Evolutionary conservation across 2,329 filamentous ascomycete genomes (phyloP).

Genomic region (Tolypocladium ophioglossoides): DNA sequence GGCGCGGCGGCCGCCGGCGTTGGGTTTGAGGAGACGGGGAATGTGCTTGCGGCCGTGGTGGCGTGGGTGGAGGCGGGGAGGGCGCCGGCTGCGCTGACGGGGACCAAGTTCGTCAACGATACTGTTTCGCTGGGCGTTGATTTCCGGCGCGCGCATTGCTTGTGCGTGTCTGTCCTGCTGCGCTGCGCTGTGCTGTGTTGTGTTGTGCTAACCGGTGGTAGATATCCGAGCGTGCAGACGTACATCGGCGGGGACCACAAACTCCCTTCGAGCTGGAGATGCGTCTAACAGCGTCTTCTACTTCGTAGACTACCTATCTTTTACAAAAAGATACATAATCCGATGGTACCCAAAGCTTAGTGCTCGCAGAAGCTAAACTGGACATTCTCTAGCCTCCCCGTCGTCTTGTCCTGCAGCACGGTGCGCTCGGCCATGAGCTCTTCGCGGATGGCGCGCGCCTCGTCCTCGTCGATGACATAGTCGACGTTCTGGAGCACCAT

Average conservation of each 20-base stretch:
- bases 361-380: slow-evolving; percentile 17
- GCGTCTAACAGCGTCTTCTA: neutral
- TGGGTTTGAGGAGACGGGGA: slow-evolving; percentile 24
- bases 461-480: slow-evolving; percentile 4
- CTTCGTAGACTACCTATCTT: too few species aligned
- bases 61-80: slow-evolving; percentile 34
- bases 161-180: slow-evolving; percentile 1
- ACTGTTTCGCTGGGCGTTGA: slow-evolving; percentile 12
- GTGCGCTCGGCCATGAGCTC: slow-evolving; percentile 18
- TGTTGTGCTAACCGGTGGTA: neutral
- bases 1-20: slow-evolving; percentile 7
- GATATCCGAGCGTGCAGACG: neutral
- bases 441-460: slow-evolving; percentile 12
- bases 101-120: slow-evolving; percentile 21
- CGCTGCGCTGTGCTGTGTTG: too few species aligned
- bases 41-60: slow-evolving; percentile 36
- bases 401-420: slow-evolving; percentile 1
- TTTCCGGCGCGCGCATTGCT: slow-evolving; percentile 22
- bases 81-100: slow-evolving; percentile 28
- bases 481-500: neutral
- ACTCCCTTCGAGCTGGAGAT: neutral
- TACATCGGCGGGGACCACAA: neutral
- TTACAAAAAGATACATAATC: too few species aligned
- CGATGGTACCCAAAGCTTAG: too few species aligned
- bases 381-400: neutral